phyloP scores from a whole-genome alignment of 257 asterid species.

The Rubia yunnanensis region DNA sequence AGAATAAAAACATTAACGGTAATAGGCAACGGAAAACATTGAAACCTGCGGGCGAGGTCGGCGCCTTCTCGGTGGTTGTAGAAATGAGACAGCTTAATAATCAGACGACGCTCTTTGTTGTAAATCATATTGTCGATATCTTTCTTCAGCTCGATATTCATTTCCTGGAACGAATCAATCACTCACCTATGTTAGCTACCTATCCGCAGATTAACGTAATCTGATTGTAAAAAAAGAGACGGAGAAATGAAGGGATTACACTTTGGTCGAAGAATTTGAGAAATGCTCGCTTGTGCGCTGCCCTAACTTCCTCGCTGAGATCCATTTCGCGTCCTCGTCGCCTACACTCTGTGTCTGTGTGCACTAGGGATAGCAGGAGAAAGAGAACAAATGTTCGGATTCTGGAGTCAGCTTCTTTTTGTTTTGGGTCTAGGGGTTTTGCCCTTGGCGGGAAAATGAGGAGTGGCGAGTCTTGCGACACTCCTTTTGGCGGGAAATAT shows the following conservation, averaged over 20 bases:
- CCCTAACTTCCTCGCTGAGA: slow-evolving; percentile 75
- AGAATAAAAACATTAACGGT: background rate
- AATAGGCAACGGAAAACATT: too few species aligned
- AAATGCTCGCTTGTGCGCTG: slow-evolving; percentile 72
- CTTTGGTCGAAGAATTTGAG: slow-evolving; percentile 84
- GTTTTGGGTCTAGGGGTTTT: slow-evolving; percentile 11
- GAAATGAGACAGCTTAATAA: slow-evolving; percentile 69
- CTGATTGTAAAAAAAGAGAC: background rate
- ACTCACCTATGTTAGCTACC: background rate
- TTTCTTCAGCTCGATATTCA: slow-evolving; percentile 44
- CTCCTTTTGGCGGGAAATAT: slow-evolving; percentile 48
- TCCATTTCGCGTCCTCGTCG: slow-evolving; percentile 41
- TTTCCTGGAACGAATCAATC: slow-evolving; percentile 39
- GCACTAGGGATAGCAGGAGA: slow-evolving; percentile 3
- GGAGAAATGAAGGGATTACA: slow-evolving; percentile 20
- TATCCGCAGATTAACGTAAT: background rate
- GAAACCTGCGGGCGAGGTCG: slow-evolving; percentile 78
- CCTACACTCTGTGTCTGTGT: background rate
- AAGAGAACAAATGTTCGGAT: background rate
- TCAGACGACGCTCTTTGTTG: slow-evolving; percentile 67
- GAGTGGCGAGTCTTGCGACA: background rate
- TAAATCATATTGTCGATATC: slow-evolving; percentile 52
- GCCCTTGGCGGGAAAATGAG: slow-evolving; percentile 52
- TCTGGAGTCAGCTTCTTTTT: background rate
- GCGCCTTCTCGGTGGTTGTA: slow-evolving; percentile 74